Percentiles rank a stretch among this genome's conserved stretches.
Conservation (phyloP, 495 filamentous ascomycete genomes). For the Aspergillus coremiiformis region DNA sequence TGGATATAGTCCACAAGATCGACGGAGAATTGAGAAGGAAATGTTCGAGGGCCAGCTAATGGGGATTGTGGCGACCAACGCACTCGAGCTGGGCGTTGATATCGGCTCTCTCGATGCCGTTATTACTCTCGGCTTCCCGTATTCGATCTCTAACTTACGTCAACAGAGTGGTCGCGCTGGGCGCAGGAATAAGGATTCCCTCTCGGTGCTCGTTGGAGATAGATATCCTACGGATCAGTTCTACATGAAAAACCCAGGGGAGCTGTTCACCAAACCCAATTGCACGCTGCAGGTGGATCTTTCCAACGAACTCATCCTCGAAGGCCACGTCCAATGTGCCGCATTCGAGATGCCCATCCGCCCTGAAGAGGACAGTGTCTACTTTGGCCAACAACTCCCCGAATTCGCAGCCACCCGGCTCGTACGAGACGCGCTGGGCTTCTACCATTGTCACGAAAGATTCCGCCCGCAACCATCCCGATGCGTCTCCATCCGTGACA, state of each 20-base stretch:
- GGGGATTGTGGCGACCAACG: conserved; percentile 90
- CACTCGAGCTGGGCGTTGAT: conserved; percentile 89
- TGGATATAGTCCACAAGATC: conserved; percentile 91
- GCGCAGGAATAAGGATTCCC: conserved; percentile 85
- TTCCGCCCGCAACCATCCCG: conserved; percentile 81
- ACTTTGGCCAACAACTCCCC: conserved; percentile 71
- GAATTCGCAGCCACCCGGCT: conserved; percentile 70
- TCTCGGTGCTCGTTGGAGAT: conserved; percentile 89
- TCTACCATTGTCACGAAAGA: conserved; percentile 81
- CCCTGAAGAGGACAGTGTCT: conserved; percentile 62
- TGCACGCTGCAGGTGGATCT: conserved; percentile 83
- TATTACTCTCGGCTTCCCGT: conserved; percentile 89
- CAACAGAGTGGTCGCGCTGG: conserved; percentile 95
- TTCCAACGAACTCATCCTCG: conserved; percentile 81
- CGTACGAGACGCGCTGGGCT: conserved; percentile 63
- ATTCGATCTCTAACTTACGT: conserved; percentile 85
- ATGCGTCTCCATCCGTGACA: conserved; percentile 84
- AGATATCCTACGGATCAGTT: conserved; percentile 88
- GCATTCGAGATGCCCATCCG: conserved; percentile 91
- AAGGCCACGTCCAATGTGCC: conserved; percentile 93
- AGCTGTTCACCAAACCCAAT: conserved; percentile 93
- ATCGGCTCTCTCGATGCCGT: conserved; percentile 95
- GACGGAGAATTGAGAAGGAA: conserved; percentile 81
- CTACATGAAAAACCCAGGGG: conserved; percentile 93
- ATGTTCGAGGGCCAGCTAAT: conserved; percentile 96